Conservation (phyloP, 768 basidiomycete genomes). For the Mycena sanguinolenta region DNA sequence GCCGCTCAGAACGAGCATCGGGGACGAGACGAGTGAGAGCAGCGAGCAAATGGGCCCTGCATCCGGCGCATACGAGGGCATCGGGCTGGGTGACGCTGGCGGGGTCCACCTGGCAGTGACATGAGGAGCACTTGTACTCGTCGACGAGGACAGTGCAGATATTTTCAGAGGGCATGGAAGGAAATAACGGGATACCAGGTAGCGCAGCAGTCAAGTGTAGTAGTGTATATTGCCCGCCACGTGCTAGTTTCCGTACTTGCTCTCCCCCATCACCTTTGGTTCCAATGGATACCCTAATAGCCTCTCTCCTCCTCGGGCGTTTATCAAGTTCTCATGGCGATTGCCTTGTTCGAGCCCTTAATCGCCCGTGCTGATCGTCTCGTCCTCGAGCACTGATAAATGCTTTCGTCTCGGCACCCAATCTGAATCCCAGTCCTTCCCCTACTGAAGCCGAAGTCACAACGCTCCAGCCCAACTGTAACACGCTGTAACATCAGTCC, state of each 20-base stretch:
- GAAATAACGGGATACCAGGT: neutral
- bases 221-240: neutral
- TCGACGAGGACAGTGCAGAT: conserved; percentile 44
- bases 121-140: conserved; percentile 60
- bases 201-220: neutral
- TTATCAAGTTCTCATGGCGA: conserved; percentile 5
- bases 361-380: conserved; percentile 13
- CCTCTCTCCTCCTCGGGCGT: neutral
- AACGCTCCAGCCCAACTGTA: too few species aligned
- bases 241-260: too few species aligned
- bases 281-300: conserved; percentile 4
- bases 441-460: too few species aligned
- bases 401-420: too few species aligned
- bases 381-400: too few species aligned
- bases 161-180: conserved; percentile 68
- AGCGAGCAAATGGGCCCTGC: conserved; percentile 56
- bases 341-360: neutral
- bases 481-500: neutral
- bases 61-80: conserved; percentile 61
- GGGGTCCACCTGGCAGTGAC: conserved; percentile 57
- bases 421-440: too few species aligned
- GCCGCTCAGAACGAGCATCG: conserved; percentile 18
- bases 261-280: neutral
- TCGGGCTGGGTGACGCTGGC: conserved; percentile 46
- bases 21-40: conserved; percentile 37